Conservation (phyloP, 2,329 filamentous ascomycete genomes). For the Corynespora cassiicola region DNA sequence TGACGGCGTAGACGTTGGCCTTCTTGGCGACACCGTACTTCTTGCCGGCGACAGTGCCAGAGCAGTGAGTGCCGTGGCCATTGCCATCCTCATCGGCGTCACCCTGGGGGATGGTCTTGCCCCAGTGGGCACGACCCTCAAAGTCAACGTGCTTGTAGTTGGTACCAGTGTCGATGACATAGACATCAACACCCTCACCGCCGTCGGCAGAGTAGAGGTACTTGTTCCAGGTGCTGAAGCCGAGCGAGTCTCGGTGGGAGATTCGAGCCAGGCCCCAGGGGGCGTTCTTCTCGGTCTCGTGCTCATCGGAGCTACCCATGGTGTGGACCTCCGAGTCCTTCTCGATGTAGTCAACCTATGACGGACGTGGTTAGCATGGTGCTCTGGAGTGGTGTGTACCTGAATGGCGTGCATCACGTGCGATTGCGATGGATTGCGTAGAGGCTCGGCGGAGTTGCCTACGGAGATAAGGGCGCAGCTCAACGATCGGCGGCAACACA, state of each 20-base stretch:
- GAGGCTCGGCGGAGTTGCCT: conserved; percentile 26
- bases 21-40: conserved; percentile 99
- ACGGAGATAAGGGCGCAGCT: conserved; percentile 32
- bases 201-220: conserved; percentile 90
- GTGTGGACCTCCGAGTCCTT: conserved; percentile 92
- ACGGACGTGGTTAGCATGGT: conserved; percentile 2
- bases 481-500: conserved; percentile 4
- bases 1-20: conserved; percentile 94
- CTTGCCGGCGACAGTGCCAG: conserved; percentile 95
- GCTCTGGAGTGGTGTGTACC: conserved; percentile 10
- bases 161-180: conserved; percentile 97
- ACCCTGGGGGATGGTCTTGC: conserved; percentile 88
- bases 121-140: conserved; percentile 93
- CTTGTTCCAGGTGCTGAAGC: conserved; percentile 96
- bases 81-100: conserved; percentile 94
- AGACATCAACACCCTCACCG: conserved; percentile 97
- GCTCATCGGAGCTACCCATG: conserved; percentile 57
- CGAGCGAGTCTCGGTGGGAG: conserved; percentile 87
- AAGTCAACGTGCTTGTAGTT: conserved; percentile 96
- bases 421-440: conserved; percentile 34
- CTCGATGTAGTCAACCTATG: conserved; percentile 94
- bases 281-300: conserved; percentile 82
- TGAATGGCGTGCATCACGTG: conserved; percentile 30
- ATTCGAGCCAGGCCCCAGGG: conserved; percentile 99
- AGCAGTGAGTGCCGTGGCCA: conserved; percentile 98